Conservation (phyloP, 176 grass and related monocot species). For the Triticum dicoccoides region DNA sequence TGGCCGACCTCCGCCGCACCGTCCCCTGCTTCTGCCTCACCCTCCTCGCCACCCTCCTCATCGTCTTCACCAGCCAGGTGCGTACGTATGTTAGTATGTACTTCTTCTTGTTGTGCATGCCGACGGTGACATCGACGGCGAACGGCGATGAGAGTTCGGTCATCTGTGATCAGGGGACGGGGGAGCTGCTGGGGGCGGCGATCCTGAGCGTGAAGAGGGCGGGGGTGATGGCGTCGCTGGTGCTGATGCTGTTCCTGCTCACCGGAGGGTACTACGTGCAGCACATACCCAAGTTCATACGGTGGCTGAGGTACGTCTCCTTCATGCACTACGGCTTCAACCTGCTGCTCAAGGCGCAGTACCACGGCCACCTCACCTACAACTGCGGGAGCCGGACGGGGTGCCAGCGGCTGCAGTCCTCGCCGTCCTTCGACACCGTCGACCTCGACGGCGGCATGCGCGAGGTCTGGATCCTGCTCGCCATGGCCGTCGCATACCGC, state of each 20-base stretch:
- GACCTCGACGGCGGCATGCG: constrained; percentile 56
- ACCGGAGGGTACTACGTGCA: constrained; percentile 88
- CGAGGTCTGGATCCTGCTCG: constrained; percentile 74
- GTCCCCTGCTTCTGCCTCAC: constrained; percentile 71
- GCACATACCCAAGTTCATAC: constrained; percentile 79
- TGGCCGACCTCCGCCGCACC: constrained; percentile 64
- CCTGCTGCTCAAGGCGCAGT: constrained; percentile 84
- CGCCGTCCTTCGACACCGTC: constrained; percentile 80
- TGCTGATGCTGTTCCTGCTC: constrained; percentile 93
- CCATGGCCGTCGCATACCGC: constrained; percentile 77
- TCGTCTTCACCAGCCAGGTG: constrained; percentile 80
- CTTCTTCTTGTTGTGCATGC: background rate
- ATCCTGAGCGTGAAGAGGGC: constrained; percentile 77
- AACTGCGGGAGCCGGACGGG: constrained; percentile 53
- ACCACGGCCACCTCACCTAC: constrained; percentile 67
- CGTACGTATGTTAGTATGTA: too few species aligned
- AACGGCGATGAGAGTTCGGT: background rate
- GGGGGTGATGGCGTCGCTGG: constrained; percentile 74
- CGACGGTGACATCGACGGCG: background rate
- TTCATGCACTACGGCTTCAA: constrained; percentile 95
- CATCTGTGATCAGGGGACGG: constrained; percentile 43
- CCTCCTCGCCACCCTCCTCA: constrained; percentile 63
- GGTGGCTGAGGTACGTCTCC: constrained; percentile 83
- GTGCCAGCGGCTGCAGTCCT: constrained; percentile 67
- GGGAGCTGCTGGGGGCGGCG: constrained; percentile 81